These are phyloP conservation scores for rapeseed (Brassica napus) DNA, from an alignment of 345 rosid species.

Conservation along the genomic window DNA sequence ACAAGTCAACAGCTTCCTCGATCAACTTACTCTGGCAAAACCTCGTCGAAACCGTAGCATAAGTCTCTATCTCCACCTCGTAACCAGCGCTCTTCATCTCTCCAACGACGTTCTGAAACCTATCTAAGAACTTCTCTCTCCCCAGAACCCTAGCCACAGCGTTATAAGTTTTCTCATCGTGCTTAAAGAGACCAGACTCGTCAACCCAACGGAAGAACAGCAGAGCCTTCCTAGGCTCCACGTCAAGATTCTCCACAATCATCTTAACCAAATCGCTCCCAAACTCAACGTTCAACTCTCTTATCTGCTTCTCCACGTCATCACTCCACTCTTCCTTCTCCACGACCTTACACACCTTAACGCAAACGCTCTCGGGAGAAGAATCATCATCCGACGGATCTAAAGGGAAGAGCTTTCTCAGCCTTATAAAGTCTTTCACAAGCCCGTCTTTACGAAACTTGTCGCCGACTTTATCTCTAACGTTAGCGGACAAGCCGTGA, in stretches of 20 bases:
- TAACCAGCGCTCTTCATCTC: conserved; percentile 66
- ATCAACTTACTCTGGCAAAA: conserved; percentile 67
- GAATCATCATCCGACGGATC: conserved; percentile 50
- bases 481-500: conserved; percentile 66
- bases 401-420: conserved; percentile 55
- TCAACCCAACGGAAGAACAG: conserved; percentile 81
- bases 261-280: conserved; percentile 57
- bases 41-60: conserved; percentile 48
- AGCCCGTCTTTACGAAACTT: conserved; percentile 71
- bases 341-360: conserved; percentile 62
- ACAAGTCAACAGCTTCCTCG: conserved; percentile 73
- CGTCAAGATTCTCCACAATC: conserved; percentile 66
- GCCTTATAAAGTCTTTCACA: conserved; percentile 54
- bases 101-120: conserved; percentile 70
- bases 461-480: conserved; percentile 59
- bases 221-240: conserved; percentile 71
- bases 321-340: conserved; percentile 72
- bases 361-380: conserved; percentile 50
- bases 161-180: conserved; percentile 65
- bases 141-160: conserved; percentile 74
- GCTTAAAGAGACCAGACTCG: conserved; percentile 62
- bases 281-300: conserved; percentile 51
- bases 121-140: conserved; percentile 70
- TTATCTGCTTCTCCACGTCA: conserved; percentile 56
- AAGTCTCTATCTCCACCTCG: conserved; percentile 73